Evolutionary conservation across 2,329 filamentous ascomycete genomes (phyloP).

Genomic region (Penicillium digitatum): DNA sequence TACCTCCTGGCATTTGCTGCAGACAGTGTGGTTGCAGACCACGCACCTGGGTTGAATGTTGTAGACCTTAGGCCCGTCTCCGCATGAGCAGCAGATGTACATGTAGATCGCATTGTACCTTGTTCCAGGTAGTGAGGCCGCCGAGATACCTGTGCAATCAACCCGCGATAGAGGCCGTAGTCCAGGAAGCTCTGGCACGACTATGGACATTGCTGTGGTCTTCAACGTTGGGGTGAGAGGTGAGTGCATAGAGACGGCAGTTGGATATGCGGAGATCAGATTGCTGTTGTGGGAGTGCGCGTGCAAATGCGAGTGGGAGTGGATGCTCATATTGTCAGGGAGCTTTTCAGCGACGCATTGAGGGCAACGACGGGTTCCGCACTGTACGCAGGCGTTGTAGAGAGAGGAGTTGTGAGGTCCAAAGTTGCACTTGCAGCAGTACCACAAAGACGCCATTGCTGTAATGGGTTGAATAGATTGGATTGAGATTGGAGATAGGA

Average conservation of each 20-base stretch:
- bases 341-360: constrained; percentile 17
- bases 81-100: constrained; percentile 40
- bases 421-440: constrained; percentile 33
- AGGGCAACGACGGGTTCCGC: constrained; percentile 22
- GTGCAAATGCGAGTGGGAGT: constrained; percentile 5
- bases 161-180: constrained; percentile 11
- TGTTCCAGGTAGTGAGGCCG: neutral
- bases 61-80: constrained; percentile 40
- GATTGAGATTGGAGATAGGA: neutral
- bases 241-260: constrained; percentile 5
- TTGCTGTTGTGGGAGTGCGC: constrained; percentile 13
- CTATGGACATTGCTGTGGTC: constrained; percentile 8
- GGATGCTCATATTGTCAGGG: neutral
- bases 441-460: constrained; percentile 29
- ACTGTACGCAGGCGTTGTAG: constrained; percentile 28
- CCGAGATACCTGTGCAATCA: neutral
- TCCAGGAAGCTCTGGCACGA: constrained; percentile 13
- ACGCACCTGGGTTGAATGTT: constrained; percentile 33
- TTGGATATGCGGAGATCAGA: constrained; percentile 18
- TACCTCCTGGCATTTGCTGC: constrained; percentile 28
- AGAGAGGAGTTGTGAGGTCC: constrained; percentile 30
- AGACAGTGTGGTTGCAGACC: constrained; percentile 32
- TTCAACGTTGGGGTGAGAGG: constrained; percentile 1
- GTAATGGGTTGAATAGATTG: constrained; percentile 1
- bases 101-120: constrained; percentile 21